Percentiles rank a stretch among this genome's conserved stretches.
Conservation (phyloP, 805 yeast genomes). For the Starmerella potacharoeniae region DNA sequence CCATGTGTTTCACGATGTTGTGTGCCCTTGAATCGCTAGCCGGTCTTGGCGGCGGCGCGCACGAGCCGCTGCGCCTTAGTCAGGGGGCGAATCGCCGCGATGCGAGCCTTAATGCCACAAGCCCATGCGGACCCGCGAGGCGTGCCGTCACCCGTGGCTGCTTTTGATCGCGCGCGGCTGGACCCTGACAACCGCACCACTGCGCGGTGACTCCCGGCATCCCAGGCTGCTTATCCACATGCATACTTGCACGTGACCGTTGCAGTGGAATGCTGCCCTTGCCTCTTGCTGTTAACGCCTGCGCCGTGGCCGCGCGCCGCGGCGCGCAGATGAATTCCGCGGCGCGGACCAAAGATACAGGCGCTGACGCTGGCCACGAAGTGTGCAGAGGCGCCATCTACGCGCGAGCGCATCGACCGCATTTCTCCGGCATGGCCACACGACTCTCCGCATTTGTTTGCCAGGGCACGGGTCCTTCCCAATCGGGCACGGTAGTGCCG, state of each 20-base stretch:
- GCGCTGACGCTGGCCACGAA: not conserved
- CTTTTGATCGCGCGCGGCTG: too few relatives aligned
- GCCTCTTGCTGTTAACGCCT: not conserved
- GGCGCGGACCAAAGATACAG: not conserved
- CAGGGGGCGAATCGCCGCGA: too few relatives aligned
- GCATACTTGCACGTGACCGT: not conserved
- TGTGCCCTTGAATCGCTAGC: too few relatives aligned
- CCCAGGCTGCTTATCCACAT: constrained; percentile 1
- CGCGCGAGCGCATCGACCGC: too few relatives aligned
- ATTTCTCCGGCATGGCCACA: too few relatives aligned
- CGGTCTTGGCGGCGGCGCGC: too few relatives aligned
- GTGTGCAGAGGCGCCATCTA: not conserved
- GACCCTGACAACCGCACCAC: not conserved
- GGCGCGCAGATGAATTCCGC: too few relatives aligned
- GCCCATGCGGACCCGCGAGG: not conserved
- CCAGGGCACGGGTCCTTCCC: not conserved
- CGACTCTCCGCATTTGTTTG: not conserved
- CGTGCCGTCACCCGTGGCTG: too few relatives aligned
- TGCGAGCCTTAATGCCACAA: not conserved
- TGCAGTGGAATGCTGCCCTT: not conserved
- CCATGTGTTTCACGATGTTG: not conserved
- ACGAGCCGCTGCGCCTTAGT: too few relatives aligned
- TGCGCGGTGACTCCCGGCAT: not conserved
- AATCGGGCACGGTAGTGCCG: not conserved
- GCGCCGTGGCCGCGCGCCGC: not conserved